These are phyloP conservation scores for Aureobasidium sp. DNA, from an alignment of 2,329 filamentous ascomycete species.

Conservation along the genomic window DNA sequence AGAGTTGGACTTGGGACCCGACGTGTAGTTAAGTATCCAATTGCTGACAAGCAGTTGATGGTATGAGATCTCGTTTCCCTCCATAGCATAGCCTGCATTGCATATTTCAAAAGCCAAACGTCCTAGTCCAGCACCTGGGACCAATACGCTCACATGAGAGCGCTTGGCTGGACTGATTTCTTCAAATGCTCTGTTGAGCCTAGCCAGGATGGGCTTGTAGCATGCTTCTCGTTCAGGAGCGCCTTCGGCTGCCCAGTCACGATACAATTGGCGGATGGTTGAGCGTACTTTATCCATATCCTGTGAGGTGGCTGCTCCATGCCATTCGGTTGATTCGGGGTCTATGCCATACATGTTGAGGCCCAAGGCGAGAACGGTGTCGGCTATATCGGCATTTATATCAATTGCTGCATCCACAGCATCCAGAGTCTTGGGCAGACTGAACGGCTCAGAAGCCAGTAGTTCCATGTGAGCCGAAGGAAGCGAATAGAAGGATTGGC, in stretches of 20 bases:
- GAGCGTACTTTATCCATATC: constrained; percentile 90
- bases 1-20: constrained; percentile 52
- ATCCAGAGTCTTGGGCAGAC: constrained; percentile 68
- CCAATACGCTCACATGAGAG: constrained; percentile 53
- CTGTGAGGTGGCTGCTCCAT: constrained; percentile 57
- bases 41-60: constrained; percentile 86
- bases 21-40: constrained; percentile 63
- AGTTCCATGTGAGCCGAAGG: constrained; percentile 77
- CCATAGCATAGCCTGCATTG: constrained; percentile 59
- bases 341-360: constrained; percentile 57
- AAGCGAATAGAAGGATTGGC: constrained; percentile 88
- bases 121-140: constrained; percentile 84
- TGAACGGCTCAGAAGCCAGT: constrained; percentile 73
- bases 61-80: constrained; percentile 93
- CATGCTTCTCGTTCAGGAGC: constrained; percentile 63
- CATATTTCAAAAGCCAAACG: constrained; percentile 84
- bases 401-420: constrained; percentile 83
- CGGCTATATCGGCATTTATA: constrained; percentile 72
- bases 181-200: constrained; percentile 46
- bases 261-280: constrained; percentile 86
- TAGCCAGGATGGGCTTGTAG: constrained; percentile 63
- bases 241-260: constrained; percentile 85
- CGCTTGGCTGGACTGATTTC: constrained; percentile 17
- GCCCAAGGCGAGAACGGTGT: constrained; percentile 64
- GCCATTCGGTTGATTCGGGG: constrained; percentile 49